These are phyloP conservation scores for Clonostachys byssicola DNA, from an alignment of 2,329 filamentous ascomycete genomes.

Conservation along the genomic window DNA sequence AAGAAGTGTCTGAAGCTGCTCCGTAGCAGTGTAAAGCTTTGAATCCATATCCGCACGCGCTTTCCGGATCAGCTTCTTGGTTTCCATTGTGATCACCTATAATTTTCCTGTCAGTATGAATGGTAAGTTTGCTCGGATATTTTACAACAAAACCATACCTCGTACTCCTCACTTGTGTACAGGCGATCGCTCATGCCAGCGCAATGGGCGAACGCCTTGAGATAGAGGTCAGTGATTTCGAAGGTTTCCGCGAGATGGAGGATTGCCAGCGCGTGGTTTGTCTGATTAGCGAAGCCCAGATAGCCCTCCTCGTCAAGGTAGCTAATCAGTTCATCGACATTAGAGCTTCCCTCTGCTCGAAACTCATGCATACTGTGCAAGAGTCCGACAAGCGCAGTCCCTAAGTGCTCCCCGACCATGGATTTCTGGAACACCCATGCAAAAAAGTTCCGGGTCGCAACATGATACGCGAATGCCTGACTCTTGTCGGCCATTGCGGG, in stretches of 20 bases:
- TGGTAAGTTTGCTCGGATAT: constrained; percentile 11
- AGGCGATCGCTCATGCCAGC: constrained; percentile 70
- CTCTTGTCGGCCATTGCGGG: constrained; percentile 47
- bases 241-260: constrained; percentile 66
- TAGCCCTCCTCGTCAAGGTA: constrained; percentile 72
- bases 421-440: constrained; percentile 64
- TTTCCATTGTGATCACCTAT: constrained; percentile 44
- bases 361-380: constrained; percentile 62
- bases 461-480: constrained; percentile 57
- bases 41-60: constrained; percentile 62
- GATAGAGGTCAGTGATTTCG: constrained; percentile 60
- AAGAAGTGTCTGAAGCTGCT: constrained; percentile 62
- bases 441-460: constrained; percentile 71
- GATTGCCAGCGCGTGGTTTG: constrained; percentile 64
- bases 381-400: constrained; percentile 59
- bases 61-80: constrained; percentile 61
- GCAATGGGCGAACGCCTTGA: constrained; percentile 72
- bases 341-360: constrained; percentile 45
- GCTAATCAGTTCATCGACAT: constrained; percentile 54
- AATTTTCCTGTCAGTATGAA: too few relatives aligned
- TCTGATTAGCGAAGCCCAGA: constrained; percentile 58
- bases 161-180: constrained; percentile 52
- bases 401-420: constrained; percentile 64
- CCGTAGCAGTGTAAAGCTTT: constrained; percentile 52
- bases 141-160: constrained; percentile 36